These are phyloP conservation scores for Candida saitoana DNA, from an alignment of 805 yeast genomes.

Conservation along the genomic window DNA sequence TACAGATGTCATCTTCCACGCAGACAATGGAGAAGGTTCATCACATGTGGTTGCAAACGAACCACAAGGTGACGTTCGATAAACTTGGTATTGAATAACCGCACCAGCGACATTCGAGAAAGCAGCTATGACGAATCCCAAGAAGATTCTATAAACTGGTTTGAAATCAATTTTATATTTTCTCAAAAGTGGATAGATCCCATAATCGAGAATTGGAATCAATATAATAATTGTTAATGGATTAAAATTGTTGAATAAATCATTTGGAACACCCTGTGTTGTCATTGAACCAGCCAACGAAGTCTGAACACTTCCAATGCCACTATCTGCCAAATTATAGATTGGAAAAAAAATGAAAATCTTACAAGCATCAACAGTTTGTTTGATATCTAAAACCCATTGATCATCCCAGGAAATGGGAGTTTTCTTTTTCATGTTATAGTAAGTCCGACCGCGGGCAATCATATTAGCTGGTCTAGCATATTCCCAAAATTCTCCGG, in stretches of 20 bases:
- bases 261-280: conserved; percentile 52
- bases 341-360: conserved; percentile 42
- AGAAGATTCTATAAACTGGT: conserved; percentile 41
- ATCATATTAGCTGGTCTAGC: conserved; percentile 44
- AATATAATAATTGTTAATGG: conserved; percentile 50
- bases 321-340: conserved; percentile 42
- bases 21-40: conserved; percentile 24
- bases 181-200: conserved; percentile 46
- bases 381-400: conserved; percentile 44
- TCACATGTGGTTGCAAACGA: conserved; percentile 38
- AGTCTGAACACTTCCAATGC: conserved; percentile 46
- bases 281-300: conserved; percentile 55
- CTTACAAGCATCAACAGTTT: conserved; percentile 42
- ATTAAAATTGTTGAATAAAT: conserved; percentile 51
- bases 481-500: conserved; percentile 45
- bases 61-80: conserved; percentile 51
- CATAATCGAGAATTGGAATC: conserved; percentile 47
- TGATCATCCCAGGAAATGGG: conserved; percentile 41
- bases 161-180: conserved; percentile 36
- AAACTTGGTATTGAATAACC: conserved; percentile 45
- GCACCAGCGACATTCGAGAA: conserved; percentile 48
- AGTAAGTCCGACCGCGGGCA: conserved; percentile 37
- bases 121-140: conserved; percentile 48
- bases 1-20: conserved; percentile 22
- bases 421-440: conserved; percentile 27